Evolutionary conservation across 164 flowering plant genomes (phyloP).

Genomic region (Amborella trichopoda): DNA sequence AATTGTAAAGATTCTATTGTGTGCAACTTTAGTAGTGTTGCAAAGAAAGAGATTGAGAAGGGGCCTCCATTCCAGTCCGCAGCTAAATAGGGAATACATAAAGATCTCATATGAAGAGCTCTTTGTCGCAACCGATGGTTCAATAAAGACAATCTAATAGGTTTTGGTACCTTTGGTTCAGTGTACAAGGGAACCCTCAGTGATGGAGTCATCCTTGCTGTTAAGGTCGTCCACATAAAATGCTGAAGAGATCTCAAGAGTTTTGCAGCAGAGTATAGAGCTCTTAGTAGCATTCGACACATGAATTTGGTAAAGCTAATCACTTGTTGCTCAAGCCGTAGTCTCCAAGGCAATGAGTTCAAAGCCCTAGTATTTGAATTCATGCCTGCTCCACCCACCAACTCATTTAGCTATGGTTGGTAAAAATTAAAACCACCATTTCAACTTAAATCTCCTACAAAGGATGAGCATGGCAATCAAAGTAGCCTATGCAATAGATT

Average conservation of each 20-base stretch:
- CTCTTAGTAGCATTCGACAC: conserved; percentile 18
- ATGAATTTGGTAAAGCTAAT: conserved; percentile 25
- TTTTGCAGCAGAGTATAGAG: conserved; percentile 21
- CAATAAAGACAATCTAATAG: conserved; percentile 15
- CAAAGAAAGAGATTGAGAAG: conserved; percentile 1
- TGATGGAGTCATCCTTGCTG: conserved; percentile 12
- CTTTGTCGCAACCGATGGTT: conserved; percentile 17
- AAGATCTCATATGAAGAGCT: conserved; percentile 13
- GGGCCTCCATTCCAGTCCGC: not conserved
- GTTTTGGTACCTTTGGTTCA: conserved; percentile 24
- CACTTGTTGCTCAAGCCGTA: conserved; percentile 18
- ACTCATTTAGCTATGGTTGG: too few species aligned
- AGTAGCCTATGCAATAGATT: conserved; percentile 24
- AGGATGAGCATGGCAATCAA: conserved; percentile 24
- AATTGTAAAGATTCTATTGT: not conserved
- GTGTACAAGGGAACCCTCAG: conserved; percentile 21
- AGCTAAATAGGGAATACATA: not conserved
- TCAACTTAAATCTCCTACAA: conserved; percentile 12
- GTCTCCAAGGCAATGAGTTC: conserved; percentile 19
- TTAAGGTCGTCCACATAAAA: conserved; percentile 24
- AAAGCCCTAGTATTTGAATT: conserved; percentile 22
- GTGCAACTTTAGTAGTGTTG: not conserved
- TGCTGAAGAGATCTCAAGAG: conserved; percentile 16
- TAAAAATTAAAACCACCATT: not conserved
- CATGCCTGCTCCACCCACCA: conserved; percentile 24